A percentile compares a stretch with the other conserved stretches of the same genome.
Evolutionary conservation across 345 rosid species (phyloP).

Genomic region (Litchi chinensis): DNA sequence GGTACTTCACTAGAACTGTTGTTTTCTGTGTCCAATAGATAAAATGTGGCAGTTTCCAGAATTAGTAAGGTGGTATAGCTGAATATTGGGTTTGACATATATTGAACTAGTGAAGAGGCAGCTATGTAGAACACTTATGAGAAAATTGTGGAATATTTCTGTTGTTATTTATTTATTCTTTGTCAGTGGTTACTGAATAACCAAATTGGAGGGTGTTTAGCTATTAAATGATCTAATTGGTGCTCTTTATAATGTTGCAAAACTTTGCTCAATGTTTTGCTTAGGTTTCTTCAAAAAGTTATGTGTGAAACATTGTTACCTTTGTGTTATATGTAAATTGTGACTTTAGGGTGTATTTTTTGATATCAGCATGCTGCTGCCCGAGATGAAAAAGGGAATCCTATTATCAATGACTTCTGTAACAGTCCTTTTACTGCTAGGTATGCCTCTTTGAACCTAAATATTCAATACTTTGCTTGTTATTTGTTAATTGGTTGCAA

Average conservation of each 20-base stretch:
- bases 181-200: too few species aligned
- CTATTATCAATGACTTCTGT: conserved; percentile 76
- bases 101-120: background rate
- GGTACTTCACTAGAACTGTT: conserved; percentile 39
- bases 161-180: too few species aligned
- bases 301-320: background rate
- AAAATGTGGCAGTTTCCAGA: background rate
- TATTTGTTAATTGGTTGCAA: conserved; percentile 1
- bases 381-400: conserved; percentile 79
- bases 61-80: background rate
- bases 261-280: background rate
- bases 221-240: too few species aligned
- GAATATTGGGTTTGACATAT: background rate
- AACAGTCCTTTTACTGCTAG: conserved; percentile 94
- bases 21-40: background rate
- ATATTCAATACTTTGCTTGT: background rate
- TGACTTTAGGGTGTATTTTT: background rate
- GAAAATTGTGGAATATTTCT: too few species aligned
- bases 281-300: conserved; percentile 1
- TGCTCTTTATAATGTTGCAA: too few species aligned
- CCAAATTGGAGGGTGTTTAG: too few species aligned
- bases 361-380: conserved; percentile 71
- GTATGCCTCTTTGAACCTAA: conserved; percentile 34
- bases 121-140: background rate
- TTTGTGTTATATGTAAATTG: background rate